Evolutionary conservation across 1,284 basidiomycete species (phyloP).

Genomic region (Ceratorhiza oryzae-sativae): DNA sequence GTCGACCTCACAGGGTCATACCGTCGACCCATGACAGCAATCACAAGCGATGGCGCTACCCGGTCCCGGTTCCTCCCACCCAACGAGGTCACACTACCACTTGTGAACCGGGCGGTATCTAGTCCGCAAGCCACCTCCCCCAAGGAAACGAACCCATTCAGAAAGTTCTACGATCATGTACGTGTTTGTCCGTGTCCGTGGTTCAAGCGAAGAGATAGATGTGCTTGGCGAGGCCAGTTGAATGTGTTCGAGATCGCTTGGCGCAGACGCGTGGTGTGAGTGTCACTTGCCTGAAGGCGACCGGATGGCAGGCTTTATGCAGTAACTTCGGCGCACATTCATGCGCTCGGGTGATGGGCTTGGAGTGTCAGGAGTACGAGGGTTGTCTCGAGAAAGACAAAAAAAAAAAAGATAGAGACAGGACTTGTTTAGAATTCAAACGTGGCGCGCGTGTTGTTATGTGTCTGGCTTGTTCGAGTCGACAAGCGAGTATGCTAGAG

Average conservation of each 20-base stretch:
- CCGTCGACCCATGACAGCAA: background rate
- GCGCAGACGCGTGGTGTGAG: background rate
- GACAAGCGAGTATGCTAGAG: background rate
- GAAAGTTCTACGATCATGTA: background rate
- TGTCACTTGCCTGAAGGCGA: background rate
- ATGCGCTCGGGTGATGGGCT: no score
- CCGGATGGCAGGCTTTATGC: background rate
- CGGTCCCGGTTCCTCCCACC: background rate
- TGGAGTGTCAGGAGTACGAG: background rate
- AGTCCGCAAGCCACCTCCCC: no score
- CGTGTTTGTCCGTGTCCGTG: background rate
- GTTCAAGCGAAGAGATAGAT: constrained; percentile 9
- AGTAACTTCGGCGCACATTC: no score
- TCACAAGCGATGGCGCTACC: no score
- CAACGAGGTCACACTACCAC: background rate
- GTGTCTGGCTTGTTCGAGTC: background rate
- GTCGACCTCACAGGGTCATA: background rate
- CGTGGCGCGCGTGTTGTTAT: background rate
- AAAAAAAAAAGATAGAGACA: background rate
- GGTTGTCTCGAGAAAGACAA: no score
- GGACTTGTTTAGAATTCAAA: background rate
- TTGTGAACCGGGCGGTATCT: no score
- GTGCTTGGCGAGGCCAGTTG: constrained; percentile 1
- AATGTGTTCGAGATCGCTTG: constrained; percentile 13
- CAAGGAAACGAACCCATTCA: background rate